A percentile compares a stretch with the other conserved stretches of the same genome.
Conservation (phyloP, 306 rosid species). For the Luffa acutangula region DNA sequence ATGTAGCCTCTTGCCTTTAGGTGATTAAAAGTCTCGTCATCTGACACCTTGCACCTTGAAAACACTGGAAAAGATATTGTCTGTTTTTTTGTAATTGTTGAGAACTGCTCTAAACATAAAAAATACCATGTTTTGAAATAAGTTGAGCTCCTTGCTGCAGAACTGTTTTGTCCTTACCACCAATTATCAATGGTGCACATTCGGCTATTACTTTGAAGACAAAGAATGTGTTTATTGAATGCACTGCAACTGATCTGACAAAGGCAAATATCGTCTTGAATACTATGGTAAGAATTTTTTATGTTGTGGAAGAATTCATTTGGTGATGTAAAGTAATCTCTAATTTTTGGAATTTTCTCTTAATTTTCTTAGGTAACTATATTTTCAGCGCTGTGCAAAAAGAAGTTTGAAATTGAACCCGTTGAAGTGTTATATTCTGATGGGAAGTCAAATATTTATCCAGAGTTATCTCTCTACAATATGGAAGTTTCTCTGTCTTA, state of each 20-base stretch:
- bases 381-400: constrained; percentile 61
- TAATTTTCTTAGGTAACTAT: constrained; percentile 50
- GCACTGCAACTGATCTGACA: constrained; percentile 94
- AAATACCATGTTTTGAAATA: background rate
- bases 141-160: constrained; percentile 26
- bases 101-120: background rate
- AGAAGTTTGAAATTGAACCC: constrained; percentile 74
- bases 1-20: no score
- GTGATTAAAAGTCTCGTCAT: no score
- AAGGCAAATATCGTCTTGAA: constrained; percentile 92
- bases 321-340: constrained; percentile 9
- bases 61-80: background rate
- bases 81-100: background rate
- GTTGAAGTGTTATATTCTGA: constrained; percentile 73
- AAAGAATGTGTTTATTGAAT: constrained; percentile 76
- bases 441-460: constrained; percentile 63
- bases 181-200: constrained; percentile 87
- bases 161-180: constrained; percentile 85
- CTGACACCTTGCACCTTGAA: no score
- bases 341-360: constrained; percentile 14
- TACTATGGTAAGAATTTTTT: constrained; percentile 50
- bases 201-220: constrained; percentile 88
- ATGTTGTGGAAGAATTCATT: background rate
- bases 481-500: constrained; percentile 83
- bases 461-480: constrained; percentile 70